Percentiles rank a stretch among this genome's conserved stretches.
Conservation (phyloP, 108 stramenopile genomes). For the Skeletonema potamos region DNA sequence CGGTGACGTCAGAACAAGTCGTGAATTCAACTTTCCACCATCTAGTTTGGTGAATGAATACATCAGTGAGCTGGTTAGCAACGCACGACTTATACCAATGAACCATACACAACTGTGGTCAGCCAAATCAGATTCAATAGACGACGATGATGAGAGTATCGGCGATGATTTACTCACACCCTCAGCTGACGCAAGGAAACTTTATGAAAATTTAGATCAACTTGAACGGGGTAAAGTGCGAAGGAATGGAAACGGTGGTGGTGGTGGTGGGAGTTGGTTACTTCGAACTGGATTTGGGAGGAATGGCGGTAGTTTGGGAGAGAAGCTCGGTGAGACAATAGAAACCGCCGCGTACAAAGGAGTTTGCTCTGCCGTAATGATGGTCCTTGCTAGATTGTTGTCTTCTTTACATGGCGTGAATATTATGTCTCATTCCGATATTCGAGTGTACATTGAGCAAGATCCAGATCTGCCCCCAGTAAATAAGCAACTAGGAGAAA, state of each 20-base stretch:
- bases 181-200: slow-evolving; percentile 58
- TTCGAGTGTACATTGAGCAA: slow-evolving; percentile 72
- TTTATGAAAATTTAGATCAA: slow-evolving; percentile 49
- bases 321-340: slow-evolving; percentile 81
- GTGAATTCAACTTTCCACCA: slow-evolving; percentile 82
- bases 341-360: slow-evolving; percentile 86
- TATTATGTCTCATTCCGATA: slow-evolving; percentile 84
- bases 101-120: slow-evolving; percentile 89
- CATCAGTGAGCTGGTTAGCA: slow-evolving; percentile 70
- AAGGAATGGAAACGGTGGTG: slow-evolving; percentile 34
- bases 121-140: slow-evolving; percentile 44
- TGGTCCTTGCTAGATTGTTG: slow-evolving; percentile 64
- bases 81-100: slow-evolving; percentile 61
- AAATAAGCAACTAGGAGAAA: slow-evolving; percentile 44
- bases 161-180: slow-evolving; percentile 66
- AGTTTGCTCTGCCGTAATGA: slow-evolving; percentile 73
- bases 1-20: slow-evolving; percentile 38
- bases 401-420: slow-evolving; percentile 83
- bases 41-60: slow-evolving; percentile 83
- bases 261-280: slow-evolving; percentile 85
- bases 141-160: slow-evolving; percentile 67
- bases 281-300: slow-evolving; percentile 70
- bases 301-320: slow-evolving; percentile 72
- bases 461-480: slow-evolving; percentile 76
- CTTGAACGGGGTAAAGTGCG: slow-evolving; percentile 24